Conservation (phyloP, 345 rosid species). For the rapeseed (Brassica napus) region DNA sequence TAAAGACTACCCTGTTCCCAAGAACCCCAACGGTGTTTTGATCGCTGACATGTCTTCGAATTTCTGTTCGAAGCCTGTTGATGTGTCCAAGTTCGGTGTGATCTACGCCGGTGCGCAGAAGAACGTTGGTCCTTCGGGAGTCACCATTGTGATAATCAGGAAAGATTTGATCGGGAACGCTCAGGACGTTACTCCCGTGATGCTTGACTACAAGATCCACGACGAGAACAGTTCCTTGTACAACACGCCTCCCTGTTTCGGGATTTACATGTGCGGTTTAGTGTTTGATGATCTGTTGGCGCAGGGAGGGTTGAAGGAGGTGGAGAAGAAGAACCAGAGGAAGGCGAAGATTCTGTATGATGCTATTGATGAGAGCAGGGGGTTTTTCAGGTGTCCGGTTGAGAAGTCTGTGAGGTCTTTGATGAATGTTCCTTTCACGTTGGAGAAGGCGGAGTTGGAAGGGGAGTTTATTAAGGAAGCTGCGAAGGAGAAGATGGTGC, state of each 20-base stretch:
- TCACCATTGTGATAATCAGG: background rate
- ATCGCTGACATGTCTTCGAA: background rate
- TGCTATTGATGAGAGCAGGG: background rate
- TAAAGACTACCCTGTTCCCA: background rate
- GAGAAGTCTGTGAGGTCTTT: background rate
- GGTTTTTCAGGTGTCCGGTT: background rate
- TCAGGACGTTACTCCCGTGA: background rate
- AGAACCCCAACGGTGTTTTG: background rate
- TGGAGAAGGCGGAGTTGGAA: background rate
- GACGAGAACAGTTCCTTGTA: background rate
- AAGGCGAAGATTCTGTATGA: background rate
- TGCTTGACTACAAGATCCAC: background rate
- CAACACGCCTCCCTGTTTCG: background rate
- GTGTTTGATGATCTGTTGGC: background rate
- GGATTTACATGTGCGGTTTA: background rate
- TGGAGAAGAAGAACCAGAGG: background rate
- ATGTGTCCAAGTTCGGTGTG: background rate
- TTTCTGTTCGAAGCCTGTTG: background rate
- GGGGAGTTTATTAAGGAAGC: background rate
- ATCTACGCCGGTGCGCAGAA: background rate
- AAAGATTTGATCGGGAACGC: background rate
- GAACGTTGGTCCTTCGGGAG: background rate
- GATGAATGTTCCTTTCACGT: constrained; percentile 1
- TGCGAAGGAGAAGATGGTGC: background rate
- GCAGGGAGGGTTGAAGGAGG: background rate